Base-by-base conservation (phyloP, 2,329 filamentous ascomycete species). In the Juglanconis juglandina region DNA sequence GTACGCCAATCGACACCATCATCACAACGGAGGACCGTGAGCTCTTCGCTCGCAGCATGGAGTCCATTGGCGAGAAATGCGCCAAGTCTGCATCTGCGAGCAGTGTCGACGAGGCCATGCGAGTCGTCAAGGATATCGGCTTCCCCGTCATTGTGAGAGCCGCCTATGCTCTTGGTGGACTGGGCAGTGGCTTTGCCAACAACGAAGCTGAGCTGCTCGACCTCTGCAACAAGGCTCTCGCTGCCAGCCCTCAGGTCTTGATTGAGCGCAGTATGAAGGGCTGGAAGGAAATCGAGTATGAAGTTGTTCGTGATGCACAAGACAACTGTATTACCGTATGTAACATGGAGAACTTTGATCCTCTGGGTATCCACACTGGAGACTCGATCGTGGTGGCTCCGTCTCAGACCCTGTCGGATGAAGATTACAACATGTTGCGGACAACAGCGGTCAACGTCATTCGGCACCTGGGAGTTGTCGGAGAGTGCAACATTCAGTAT, bases 251-350 rank as follows among this genome's bases (percentile, higher is more conserved):
- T 8, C 95, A 99, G 73, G 91, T 99, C 7, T 84, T 99, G 58
- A 96, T 99, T 69, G 95, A 99, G 80, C 88, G 91, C 74, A 96
- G 92, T 79, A 98, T 99, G 94, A 98, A 98, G 80, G 95, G 95
- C 62, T 99, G 95, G 95, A 99, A 99, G 79, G 95, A 99, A 77
- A 89, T 97, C 54, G 95, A 99, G 77, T 99, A 98, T 72, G 95
- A 98, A 77, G 95, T 98, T 60, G 95, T 98, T 64, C 91, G 95
- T 69, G 95, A 99, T 76, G 94, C 92, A 57, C 88, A 91, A 75
- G 96, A 98, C 84, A 99, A 99, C 85, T 98, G 95, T 75, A 98
- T 98, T 71, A 98, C 94, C 3, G 94, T 98, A 68, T 98, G 94
- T 83, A 98, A 96, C 80, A 96, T 96, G 91, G 92, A 96, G 77